Evolutionary conservation across 371 early-diverging fungal species (phyloP).

Genomic region (Lichtheimia ramosa): DNA sequence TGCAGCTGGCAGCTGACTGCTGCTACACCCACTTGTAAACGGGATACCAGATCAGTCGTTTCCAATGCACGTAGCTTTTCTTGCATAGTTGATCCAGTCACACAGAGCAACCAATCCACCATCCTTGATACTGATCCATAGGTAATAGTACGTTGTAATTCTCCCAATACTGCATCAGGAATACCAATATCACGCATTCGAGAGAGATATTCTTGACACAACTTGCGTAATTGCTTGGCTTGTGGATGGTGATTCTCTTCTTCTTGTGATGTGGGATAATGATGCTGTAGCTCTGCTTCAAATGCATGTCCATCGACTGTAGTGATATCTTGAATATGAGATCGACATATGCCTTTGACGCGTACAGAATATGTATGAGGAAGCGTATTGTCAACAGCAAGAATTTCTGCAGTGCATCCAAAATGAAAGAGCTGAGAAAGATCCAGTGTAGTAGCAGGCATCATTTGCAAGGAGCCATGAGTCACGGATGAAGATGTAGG

Average conservation of each 20-base stretch:
- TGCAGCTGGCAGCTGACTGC: conserved; percentile 72
- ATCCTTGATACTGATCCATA: conserved; percentile 26
- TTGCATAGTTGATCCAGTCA: conserved; percentile 63
- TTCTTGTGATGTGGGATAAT: conserved; percentile 11
- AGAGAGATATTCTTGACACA: conserved; percentile 53
- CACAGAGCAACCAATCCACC: conserved; percentile 67
- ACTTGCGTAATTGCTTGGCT: conserved; percentile 36
- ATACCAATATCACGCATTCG: conserved; percentile 66
- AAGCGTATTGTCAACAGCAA: conserved; percentile 20
- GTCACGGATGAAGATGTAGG: neutral
- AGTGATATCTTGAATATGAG: conserved; percentile 25
- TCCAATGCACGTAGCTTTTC: conserved; percentile 70
- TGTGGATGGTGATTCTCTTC: neutral
- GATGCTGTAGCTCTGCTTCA: conserved; percentile 19
- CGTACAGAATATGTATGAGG: conserved; percentile 19
- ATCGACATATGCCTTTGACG: conserved; percentile 38
- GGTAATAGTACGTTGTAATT: conserved; percentile 55
- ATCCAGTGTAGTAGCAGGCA: neutral
- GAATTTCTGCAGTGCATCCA: conserved; percentile 29
- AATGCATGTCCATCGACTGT: conserved; percentile 9
- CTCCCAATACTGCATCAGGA: conserved; percentile 56
- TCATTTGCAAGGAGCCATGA: neutral
- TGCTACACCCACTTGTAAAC: conserved; percentile 53
- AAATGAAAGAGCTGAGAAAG: conserved; percentile 17
- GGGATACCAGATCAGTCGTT: conserved; percentile 49